Evolutionary conservation across 805 yeast genomes (phyloP).

Genomic region (Deakozyma indianensis): DNA sequence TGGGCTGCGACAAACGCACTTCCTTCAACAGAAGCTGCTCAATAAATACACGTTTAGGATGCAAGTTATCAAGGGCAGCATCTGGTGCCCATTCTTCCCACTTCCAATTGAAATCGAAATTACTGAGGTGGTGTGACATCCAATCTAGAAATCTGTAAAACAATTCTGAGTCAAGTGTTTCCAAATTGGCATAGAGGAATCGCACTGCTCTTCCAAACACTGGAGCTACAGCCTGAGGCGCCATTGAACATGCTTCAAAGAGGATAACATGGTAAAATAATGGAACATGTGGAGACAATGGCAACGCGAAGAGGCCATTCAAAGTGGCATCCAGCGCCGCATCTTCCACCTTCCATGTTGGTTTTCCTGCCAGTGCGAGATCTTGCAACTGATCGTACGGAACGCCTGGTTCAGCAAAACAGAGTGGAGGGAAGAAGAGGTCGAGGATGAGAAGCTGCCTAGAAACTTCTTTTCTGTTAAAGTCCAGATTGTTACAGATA

Average conservation of each 20-base stretch:
- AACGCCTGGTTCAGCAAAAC: conserved; percentile 62
- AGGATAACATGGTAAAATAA: conserved; percentile 76
- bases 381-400: conserved; percentile 55
- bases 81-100: conserved; percentile 83
- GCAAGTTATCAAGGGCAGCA: conserved; percentile 33
- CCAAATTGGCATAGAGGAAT: conserved; percentile 56
- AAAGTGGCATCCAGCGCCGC: conserved; percentile 71
- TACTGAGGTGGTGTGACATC: conserved; percentile 87
- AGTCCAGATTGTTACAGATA: conserved; percentile 64
- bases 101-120: conserved; percentile 92
- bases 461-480: conserved; percentile 77
- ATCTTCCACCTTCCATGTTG: conserved; percentile 89
- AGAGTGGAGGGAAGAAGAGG: conserved; percentile 47
- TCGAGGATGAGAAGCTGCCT: conserved; percentile 68
- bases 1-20: conserved; percentile 63
- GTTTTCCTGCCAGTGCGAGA: conserved; percentile 20
- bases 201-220: conserved; percentile 88
- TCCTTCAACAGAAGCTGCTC: conserved; percentile 73
- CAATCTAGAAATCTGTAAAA: conserved; percentile 66
- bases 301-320: conserved; percentile 63
- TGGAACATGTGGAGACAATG: conserved; percentile 46
- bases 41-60: conserved; percentile 63
- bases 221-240: conserved; percentile 78
- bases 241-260: conserved; percentile 74
- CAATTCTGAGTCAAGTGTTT: conserved; percentile 60